Base-by-base conservation (phyloP, 805 yeast genomes). In the Cyberlindnera mycetangii region DNA sequence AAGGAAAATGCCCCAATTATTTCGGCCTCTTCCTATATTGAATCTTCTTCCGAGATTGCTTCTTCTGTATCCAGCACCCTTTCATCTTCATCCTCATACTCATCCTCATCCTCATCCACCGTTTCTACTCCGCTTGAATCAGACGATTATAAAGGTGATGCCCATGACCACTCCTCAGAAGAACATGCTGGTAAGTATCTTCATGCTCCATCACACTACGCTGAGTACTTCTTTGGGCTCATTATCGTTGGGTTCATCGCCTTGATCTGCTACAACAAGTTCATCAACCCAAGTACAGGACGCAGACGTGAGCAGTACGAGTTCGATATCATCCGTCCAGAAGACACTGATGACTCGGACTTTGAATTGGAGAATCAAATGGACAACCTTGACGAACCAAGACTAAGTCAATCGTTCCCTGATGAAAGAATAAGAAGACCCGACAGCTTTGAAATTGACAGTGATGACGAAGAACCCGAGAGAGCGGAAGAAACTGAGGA, bases 291-390 rank as follows among this genome's bases (percentile, higher is more conserved):
- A 62, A 65, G 60, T 37, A 70, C 64, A 7, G 71, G 73, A 49
- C 74, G 69, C 48, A 66, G 69, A 51, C 56, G 64, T 48, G 65
- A 75, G 42, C 67, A 63, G 37, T 59, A 59, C 30, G 64, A 59
- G 43, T 59, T 59, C 44, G 64, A 59, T 41, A 59, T 59, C 25
- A 59, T 59, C 20, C 53, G 59, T 64, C 71, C 51, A 64, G 87
- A 64, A 63, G 87, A 64, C 67, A 85, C 59, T 67, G 89, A n/a
- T n/a, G n/a, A 65, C 78, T 83, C 55, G 32, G 79, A 79, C 6
- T 82, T 85, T 58, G 95, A 85, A 58, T 79, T 85, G 37, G 85
- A 85, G 36, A 84, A 81, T 16, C 83, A 85, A 7, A 85, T 83
- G 35, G 50, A 44, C 12, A 47, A 51, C 24, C 10, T 39, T 7